Evolutionary conservation across 345 rosid genomes (phyloP), one percentile per base, ranked within the genome.

Genomic region (Sapria himalayana): DNA sequence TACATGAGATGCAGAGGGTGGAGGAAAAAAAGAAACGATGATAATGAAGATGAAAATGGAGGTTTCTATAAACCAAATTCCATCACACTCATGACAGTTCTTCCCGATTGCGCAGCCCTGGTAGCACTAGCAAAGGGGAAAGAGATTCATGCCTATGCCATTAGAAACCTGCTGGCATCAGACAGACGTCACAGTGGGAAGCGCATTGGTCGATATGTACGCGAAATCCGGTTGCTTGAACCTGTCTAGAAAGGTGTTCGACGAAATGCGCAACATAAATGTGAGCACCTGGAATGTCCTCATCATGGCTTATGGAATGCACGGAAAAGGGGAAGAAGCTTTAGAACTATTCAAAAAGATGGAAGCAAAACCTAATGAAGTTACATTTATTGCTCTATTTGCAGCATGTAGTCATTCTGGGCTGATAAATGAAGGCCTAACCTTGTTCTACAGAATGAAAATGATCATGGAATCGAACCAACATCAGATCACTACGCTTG

Each of bases 261-360:
- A 75, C 45, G 72, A 27, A 46, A 72, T 86, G 72, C 82, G 74
- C 1, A 4, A 53, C 3, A 70, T 54, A 54, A 86, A 81, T 46
- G 70, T 68, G 25, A 69, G 81, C 31, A 78, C 91, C 11, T 86
- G 97, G 92, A 86, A 86, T 53, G 85, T 74, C 16, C 71, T 81
- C 25, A 67, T 78, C 52, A 81, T 81, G 97, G 94, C 92, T 25
- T 66, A 74, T 54, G 97, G 97, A 41, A 81, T 81, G 89, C 92
- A 78, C 39, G 97, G 93, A 29, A 67, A 70, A 29, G 92, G 85
- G 14, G 38, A 49, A 45, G 89, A 63, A 24, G 92, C 94, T 22
- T 53, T 78, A 47, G 57, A 69, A 33, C 54, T 78, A 41, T 76
- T 86, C 51, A 56, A 45, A 19, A 50, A 27, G 41, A 75, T 85